Evolutionary conservation across 345 rosid species (phyloP).

Genomic region (Corymbia maculata): DNA sequence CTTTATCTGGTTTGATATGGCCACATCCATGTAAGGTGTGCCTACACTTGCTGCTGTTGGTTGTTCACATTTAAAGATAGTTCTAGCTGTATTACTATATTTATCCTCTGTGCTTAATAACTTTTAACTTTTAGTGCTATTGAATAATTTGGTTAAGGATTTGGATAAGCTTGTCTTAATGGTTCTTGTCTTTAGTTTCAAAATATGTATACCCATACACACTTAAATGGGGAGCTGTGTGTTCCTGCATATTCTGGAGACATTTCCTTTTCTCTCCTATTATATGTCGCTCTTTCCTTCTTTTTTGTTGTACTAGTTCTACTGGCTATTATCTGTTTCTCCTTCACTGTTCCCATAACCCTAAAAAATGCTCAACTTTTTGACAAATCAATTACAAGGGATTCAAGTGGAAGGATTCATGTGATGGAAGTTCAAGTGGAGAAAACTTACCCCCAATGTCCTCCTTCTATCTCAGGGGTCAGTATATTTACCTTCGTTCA

Average conservation of each 20-base stretch:
- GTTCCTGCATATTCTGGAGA: background rate
- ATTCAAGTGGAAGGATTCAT: constrained; percentile 47
- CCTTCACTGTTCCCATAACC: background rate
- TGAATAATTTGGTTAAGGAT: background rate
- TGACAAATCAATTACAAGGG: constrained; percentile 22
- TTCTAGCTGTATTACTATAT: background rate
- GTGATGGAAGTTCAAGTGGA: constrained; percentile 46
- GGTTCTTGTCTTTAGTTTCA: background rate
- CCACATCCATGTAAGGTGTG: background rate
- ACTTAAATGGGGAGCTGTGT: background rate
- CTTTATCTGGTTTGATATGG: background rate
- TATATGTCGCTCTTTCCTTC: background rate
- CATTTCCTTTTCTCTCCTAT: background rate
- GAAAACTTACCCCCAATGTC: constrained; percentile 40
- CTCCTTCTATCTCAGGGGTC: constrained; percentile 70
- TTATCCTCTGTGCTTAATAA: background rate
- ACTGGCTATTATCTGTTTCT: background rate
- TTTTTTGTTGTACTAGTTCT: background rate
- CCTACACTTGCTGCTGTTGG: background rate
- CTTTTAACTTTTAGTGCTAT: background rate
- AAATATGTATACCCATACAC: background rate
- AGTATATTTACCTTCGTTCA: constrained; percentile 9
- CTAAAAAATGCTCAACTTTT: background rate
- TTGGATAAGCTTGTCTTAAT: background rate
- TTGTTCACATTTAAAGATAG: background rate